These are phyloP conservation scores for Aspergillus transmontanensis DNA, from an alignment of 2,329 filamentous ascomycete genomes.

Conservation along the genomic window DNA sequence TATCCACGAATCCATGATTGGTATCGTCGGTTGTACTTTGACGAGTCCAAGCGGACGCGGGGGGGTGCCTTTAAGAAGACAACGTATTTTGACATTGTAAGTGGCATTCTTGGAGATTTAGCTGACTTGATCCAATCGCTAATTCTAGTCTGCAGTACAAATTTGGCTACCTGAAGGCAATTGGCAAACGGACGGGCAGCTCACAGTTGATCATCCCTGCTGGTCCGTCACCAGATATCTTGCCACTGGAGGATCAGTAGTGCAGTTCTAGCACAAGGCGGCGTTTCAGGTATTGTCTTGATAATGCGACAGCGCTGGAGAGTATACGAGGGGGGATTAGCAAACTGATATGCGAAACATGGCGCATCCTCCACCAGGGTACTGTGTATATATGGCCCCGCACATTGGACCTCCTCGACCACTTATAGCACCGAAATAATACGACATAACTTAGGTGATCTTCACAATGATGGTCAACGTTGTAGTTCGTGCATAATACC, in stretches of 20 bases:
- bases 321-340: not conserved
- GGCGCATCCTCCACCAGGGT: not conserved
- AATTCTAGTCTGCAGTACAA: slow-evolving; percentile 25
- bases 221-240: slow-evolving; percentile 31
- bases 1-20: slow-evolving; percentile 54
- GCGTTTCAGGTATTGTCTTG: not conserved
- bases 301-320: not conserved
- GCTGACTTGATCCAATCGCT: not conserved
- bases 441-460: not conserved
- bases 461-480: not conserved
- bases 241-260: slow-evolving; percentile 16
- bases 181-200: slow-evolving; percentile 23
- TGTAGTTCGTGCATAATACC: not conserved
- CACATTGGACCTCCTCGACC: not conserved
- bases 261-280: not conserved
- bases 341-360: not conserved
- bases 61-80: slow-evolving; percentile 47
- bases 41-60: slow-evolving; percentile 45
- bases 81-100: slow-evolving; percentile 45
- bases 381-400: not conserved
- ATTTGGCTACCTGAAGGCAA: slow-evolving; percentile 25
- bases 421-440: not conserved
- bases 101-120: slow-evolving; percentile 13
- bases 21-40: slow-evolving; percentile 52
- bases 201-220: slow-evolving; percentile 28